These are phyloP conservation scores for Brasenia schreberi DNA, from an alignment of 164 flowering plant genomes.

Conservation along the genomic window DNA sequence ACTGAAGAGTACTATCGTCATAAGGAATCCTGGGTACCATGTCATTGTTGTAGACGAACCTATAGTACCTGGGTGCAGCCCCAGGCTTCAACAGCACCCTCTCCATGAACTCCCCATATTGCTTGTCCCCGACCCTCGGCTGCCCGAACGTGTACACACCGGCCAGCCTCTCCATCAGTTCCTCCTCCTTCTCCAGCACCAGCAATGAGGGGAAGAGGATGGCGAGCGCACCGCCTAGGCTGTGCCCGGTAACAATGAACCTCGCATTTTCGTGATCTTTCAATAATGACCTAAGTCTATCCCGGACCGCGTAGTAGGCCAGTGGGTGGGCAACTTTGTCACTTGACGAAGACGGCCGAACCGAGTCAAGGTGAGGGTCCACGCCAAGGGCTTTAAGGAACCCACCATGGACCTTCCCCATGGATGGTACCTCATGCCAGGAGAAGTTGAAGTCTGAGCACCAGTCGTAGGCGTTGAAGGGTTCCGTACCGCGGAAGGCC, in stretches of 20 bases:
- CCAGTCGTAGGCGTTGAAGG: constrained; percentile 50
- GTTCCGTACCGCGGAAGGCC: constrained; percentile 54
- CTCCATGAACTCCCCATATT: constrained; percentile 50
- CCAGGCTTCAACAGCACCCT: constrained; percentile 16
- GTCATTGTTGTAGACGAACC: constrained; percentile 69
- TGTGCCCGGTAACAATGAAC: constrained; percentile 70
- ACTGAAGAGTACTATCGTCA: constrained; percentile 39
- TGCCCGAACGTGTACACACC: constrained; percentile 85
- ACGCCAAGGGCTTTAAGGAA: constrained; percentile 65
- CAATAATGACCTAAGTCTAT: constrained; percentile 26
- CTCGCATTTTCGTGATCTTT: constrained; percentile 25
- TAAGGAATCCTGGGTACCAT: constrained; percentile 71
- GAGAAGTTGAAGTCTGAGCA: constrained; percentile 44
- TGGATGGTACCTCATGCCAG: constrained; percentile 38
- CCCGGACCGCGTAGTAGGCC: constrained; percentile 57
- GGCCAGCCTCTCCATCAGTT: constrained; percentile 44
- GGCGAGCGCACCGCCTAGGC: constrained; percentile 81
- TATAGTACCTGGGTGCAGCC: constrained; percentile 26
- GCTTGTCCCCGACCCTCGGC: constrained; percentile 65
- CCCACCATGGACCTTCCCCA: constrained; percentile 52
- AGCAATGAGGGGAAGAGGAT: constrained; percentile 41
- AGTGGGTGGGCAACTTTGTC: neutral
- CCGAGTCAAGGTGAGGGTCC: constrained; percentile 15
- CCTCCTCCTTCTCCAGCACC: constrained; percentile 35
- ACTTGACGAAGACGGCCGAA: neutral